These are phyloP conservation scores for Exserohilum rostratum DNA, from an alignment of 2,329 filamentous ascomycete species.

Conservation along the genomic window DNA sequence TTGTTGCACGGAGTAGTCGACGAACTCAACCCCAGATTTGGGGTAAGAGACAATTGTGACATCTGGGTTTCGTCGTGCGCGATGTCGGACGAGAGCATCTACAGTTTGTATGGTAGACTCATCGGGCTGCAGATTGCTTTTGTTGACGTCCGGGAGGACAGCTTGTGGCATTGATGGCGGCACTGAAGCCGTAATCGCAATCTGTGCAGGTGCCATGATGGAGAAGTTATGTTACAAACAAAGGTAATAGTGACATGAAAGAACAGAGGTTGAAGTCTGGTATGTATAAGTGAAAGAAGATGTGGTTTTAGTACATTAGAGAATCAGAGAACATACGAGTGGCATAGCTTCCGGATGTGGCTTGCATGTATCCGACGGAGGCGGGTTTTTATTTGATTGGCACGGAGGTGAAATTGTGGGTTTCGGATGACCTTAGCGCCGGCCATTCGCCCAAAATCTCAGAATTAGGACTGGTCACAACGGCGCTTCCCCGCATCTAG, in stretches of 20 bases:
- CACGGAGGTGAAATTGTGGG: not conserved
- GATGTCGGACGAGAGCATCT: slow-evolving; percentile 49
- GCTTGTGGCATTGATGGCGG: slow-evolving; percentile 2
- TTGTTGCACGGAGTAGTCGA: slow-evolving; percentile 56
- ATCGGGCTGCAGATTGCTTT: not conserved
- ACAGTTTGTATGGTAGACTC: slow-evolving; percentile 37
- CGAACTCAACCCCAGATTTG: slow-evolving; percentile 52
- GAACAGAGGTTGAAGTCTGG: not conserved
- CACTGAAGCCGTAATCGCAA: slow-evolving; percentile 17
- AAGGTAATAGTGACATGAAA: no score
- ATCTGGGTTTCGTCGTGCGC: slow-evolving; percentile 45
- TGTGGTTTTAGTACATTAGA: not conserved
- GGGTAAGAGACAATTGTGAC: slow-evolving; percentile 54
- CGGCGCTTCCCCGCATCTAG: slow-evolving; percentile 5
- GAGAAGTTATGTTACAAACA: not conserved
- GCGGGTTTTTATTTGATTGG: slow-evolving; percentile 3
- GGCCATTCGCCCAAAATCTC: not conserved
- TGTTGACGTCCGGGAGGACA: not conserved
- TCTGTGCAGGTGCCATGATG: slow-evolving; percentile 29
- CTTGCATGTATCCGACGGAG: slow-evolving; percentile 2
- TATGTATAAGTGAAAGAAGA: not conserved
- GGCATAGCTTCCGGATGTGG: not conserved
- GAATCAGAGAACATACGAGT: not conserved
- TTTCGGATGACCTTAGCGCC: not conserved
- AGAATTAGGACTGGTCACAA: not conserved